These are phyloP conservation scores for Podochytrium sp. DNA, from an alignment of 192 early-diverging fungal species.

Conservation along the genomic window DNA sequence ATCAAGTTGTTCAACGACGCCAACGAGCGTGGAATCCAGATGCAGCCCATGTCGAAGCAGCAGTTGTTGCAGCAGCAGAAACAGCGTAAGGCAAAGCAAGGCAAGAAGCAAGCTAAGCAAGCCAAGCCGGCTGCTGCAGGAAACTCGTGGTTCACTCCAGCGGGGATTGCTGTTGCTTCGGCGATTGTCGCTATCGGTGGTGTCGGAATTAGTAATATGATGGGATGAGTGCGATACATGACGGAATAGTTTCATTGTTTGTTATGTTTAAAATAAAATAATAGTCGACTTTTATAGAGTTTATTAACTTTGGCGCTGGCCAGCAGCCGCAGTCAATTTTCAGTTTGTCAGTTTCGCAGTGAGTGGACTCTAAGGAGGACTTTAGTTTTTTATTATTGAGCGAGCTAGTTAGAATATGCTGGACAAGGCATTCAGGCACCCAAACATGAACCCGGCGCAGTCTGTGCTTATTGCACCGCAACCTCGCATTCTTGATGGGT, in stretches of 20 bases:
- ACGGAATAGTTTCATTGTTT: no score
- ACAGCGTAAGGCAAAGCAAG: not conserved
- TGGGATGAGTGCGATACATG: not conserved
- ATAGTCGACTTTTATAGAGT: no score
- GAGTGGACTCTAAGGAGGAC: not conserved
- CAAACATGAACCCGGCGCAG: no score
- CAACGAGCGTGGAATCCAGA: conserved; percentile 17
- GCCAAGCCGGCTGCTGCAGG: not conserved
- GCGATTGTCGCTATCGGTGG: conserved; percentile 22
- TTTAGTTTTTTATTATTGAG: not conserved
- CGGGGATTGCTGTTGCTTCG: conserved; percentile 25
- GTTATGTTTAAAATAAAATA: no score
- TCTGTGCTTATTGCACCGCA: not conserved
- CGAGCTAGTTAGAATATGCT: no score
- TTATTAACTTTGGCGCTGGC: no score
- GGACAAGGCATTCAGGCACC: no score
- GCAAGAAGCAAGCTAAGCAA: not conserved
- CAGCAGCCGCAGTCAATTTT: no score
- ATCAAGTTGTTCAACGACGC: conserved; percentile 19
- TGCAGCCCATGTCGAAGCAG: not conserved
- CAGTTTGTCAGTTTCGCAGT: no score
- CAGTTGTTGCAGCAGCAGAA: not conserved
- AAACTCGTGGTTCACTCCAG: conserved; percentile 20
- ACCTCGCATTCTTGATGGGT: not conserved
- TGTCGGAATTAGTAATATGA: not conserved